Evolutionary conservation across 2,329 filamentous ascomycete species (phyloP).

Genomic region (Microascus cirrosus): DNA sequence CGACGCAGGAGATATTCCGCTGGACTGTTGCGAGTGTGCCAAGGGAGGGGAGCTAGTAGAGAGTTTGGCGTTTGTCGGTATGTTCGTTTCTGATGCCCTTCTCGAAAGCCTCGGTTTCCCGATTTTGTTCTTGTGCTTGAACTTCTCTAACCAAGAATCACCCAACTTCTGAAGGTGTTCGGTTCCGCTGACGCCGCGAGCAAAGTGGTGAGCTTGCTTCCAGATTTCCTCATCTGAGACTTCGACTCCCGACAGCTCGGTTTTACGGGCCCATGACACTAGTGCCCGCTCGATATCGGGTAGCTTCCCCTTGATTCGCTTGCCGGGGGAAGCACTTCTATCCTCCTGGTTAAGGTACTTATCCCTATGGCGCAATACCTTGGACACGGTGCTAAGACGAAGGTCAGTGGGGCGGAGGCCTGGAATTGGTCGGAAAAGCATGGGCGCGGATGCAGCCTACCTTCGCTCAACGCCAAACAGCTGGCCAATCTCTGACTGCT

Average conservation of each 20-base stretch:
- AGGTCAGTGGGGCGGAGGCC: not conserved
- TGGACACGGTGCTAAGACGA: slow-evolving; percentile 79
- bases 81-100: slow-evolving; percentile 56
- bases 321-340: slow-evolving; percentile 66
- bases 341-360: slow-evolving; percentile 81
- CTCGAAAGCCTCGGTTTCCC: slow-evolving; percentile 37
- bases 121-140: slow-evolving; percentile 76
- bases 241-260: slow-evolving; percentile 62
- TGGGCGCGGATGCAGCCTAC: slow-evolving; percentile 37
- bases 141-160: slow-evolving; percentile 80
- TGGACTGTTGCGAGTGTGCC: slow-evolving; percentile 27
- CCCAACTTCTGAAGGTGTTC: slow-evolving; percentile 58
- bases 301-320: slow-evolving; percentile 71
- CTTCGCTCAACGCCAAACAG: slow-evolving; percentile 96
- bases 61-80: slow-evolving; percentile 41
- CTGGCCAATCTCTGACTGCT: slow-evolving; percentile 93
- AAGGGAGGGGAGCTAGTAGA: slow-evolving; percentile 29
- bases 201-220: slow-evolving; percentile 75
- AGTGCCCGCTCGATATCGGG: slow-evolving; percentile 89
- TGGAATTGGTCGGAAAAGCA: not conserved
- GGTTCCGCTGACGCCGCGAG: slow-evolving; percentile 52
- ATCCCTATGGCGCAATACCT: slow-evolving; percentile 88
- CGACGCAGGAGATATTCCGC: slow-evolving; percentile 62
- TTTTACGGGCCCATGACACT: slow-evolving; percentile 75
- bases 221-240: slow-evolving; percentile 73